Evolutionary conservation across 2,329 filamentous ascomycete species (phyloP), one percentile per base, ranked within the genome.

Genomic region (Aschersonia sp.): DNA sequence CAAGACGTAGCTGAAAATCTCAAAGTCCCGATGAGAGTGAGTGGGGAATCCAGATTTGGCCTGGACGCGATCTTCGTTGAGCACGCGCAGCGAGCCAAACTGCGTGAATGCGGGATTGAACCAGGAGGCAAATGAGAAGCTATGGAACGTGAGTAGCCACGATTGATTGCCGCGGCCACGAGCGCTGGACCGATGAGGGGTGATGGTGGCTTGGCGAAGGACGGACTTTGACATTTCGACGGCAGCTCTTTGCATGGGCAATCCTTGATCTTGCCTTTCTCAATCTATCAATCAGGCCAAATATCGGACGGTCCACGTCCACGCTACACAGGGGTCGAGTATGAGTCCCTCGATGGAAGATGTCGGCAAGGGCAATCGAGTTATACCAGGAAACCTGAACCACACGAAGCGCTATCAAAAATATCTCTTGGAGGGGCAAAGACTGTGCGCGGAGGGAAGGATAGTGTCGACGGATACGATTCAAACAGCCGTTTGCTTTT

Each of bases 1-100:
- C n/a, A 94, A 71, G 58, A 94, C 83, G 67, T 94, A 92, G 60
- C 76, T 82, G 73, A 90, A 94, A 67, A 94, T 94, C 64, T 94
- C 85, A 63, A 87, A 89, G 63, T 94, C 85, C 53, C 83, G 77
- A 64, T 94, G 88, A 30, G 80, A 80, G 61, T 94, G 88, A 0
- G 85, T 88, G 4, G 87, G 86, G 67, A 94, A 94, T 5, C 87
- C 87, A 8, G 75, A 79, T 50, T 78, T 75, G 31, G 81, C 69
- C 57, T 78, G 76, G 35, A 94, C 87, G 35, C 86, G 82, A 63
- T 94, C 87, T 68, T 95, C 87, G 59, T 94, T 94, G 58, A 94
- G 80, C 40, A 94, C 87, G 49, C 87, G 79, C 44, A 94, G 73
- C 30, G 81, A 76, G 6, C 88, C 87, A 59, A 85, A 94, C 52